A percentile compares a stretch with the other conserved stretches of the same genome.
Evolutionary conservation across 2,329 filamentous ascomycete genomes (phyloP).

Genomic region (Penicillium sp.): DNA sequence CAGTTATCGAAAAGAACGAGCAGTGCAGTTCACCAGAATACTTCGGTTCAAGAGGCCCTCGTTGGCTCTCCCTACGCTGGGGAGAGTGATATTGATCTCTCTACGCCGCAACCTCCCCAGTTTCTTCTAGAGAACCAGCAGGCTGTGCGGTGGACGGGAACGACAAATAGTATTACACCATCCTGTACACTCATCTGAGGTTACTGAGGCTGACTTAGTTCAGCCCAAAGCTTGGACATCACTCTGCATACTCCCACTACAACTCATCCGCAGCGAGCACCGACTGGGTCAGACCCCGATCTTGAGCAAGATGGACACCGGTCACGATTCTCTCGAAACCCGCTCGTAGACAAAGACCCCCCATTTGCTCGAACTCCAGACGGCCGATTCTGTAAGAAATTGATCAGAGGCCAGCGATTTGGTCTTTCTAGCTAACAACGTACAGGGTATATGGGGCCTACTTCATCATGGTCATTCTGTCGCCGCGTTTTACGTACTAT

Average conservation of each 20-base stretch:
- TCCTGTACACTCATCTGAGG: neutral
- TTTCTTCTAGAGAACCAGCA: slow-evolving; percentile 12
- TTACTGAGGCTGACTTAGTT: neutral
- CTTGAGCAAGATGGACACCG: slow-evolving; percentile 19
- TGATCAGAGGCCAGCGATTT: neutral
- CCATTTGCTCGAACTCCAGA: slow-evolving; percentile 37
- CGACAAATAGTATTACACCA: slow-evolving; percentile 5
- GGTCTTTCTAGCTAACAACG: slow-evolving; percentile 1
- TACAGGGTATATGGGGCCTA: slow-evolving; percentile 42
- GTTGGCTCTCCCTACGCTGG: slow-evolving; percentile 4
- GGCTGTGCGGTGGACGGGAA: slow-evolving; percentile 7
- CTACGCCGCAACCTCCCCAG: slow-evolving; percentile 1
- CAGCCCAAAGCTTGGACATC: slow-evolving; percentile 9
- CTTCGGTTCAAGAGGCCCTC: neutral
- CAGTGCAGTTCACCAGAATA: neutral
- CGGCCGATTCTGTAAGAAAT: slow-evolving; percentile 36
- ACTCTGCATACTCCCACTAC: slow-evolving; percentile 7
- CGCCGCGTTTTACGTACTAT: slow-evolving; percentile 40
- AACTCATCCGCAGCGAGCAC: slow-evolving; percentile 4
- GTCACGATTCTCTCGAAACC: slow-evolving; percentile 31
- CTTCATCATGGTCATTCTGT: slow-evolving; percentile 45
- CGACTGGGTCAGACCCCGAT: slow-evolving; percentile 7
- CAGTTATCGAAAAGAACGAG: slow-evolving; percentile 14
- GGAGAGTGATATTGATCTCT: slow-evolving; percentile 8
- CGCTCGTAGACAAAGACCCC: slow-evolving; percentile 39